Evolutionary conservation across 2,329 filamentous ascomycete species (phyloP).

Genomic region (Diaporthe batatas): DNA sequence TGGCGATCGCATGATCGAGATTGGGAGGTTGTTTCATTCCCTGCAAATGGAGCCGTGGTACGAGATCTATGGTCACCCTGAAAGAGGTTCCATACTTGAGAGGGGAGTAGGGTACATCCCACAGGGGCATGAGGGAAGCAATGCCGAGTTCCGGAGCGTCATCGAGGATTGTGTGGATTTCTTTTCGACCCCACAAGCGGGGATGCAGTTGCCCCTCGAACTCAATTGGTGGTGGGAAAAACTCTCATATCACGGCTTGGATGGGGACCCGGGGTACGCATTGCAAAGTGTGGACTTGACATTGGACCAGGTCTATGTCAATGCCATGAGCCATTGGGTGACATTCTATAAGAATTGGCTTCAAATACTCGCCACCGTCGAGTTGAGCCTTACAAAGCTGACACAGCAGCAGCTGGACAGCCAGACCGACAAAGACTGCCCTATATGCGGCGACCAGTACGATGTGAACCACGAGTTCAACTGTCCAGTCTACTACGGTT

Average conservation of each 20-base stretch:
- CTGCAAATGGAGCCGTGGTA: slow-evolving; percentile 12
- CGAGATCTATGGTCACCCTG: not conserved
- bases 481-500: not conserved
- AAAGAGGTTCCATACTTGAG: no score
- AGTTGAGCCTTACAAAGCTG: not conserved
- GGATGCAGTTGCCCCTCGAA: not conserved
- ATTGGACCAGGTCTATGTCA: accelerated
- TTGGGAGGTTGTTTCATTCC: slow-evolving; percentile 11
- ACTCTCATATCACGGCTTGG: not conserved
- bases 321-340: not conserved
- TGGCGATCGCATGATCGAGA: not conserved
- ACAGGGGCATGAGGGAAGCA: not conserved
- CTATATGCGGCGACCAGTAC: not conserved
- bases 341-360: slow-evolving; percentile 1
- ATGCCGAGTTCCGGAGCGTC: not conserved
- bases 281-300: not conserved
- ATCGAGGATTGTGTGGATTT: not conserved
- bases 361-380: not conserved
- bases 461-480: not conserved
- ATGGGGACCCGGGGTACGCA: accelerated
- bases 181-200: accelerated
- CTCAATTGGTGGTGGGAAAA: not conserved
- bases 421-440: not conserved
- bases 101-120: not conserved
- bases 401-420: not conserved